These are phyloP conservation scores for Closterium sp. DNA, from an alignment of 139 green algal genomes.

Conservation along the genomic window DNA sequence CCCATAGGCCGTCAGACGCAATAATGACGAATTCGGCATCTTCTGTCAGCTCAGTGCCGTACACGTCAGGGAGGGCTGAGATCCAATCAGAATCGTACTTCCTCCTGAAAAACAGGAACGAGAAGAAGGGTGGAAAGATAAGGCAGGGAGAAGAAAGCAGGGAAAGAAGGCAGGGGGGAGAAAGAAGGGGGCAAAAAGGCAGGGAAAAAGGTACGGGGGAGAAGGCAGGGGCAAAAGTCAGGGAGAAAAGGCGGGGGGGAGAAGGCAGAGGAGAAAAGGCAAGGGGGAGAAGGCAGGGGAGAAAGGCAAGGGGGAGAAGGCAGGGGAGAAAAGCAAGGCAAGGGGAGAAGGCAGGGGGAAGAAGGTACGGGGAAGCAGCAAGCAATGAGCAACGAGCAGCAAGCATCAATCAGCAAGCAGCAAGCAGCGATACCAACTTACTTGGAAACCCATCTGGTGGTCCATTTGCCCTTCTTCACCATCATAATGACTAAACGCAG, in stretches of 20 bases:
- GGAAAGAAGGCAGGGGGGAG: neutral
- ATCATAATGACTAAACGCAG: too few relatives aligned
- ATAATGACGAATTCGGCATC: slow-evolving; percentile 44
- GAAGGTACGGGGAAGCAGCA: too few relatives aligned
- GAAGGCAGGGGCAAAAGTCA: too few relatives aligned
- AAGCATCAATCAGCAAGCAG: too few relatives aligned
- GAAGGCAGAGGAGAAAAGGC: neutral
- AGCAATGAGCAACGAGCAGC: too few relatives aligned
- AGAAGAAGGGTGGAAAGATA: neutral
- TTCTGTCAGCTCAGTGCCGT: slow-evolving; percentile 15
- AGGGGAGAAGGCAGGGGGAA: neutral
- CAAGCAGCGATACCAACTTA: too few relatives aligned
- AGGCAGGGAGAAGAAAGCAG: neutral
- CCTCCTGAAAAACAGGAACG: neutral
- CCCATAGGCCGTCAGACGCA: slow-evolving; percentile 39
- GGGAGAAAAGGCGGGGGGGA: neutral
- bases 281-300: neutral
- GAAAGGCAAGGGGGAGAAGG: neutral
- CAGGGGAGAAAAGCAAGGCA: neutral
- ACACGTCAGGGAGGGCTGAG: slow-evolving; percentile 23
- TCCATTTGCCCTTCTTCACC: too few relatives aligned
- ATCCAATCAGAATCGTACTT: slow-evolving; percentile 15
- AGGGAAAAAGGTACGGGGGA: too few relatives aligned
- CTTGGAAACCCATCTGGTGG: too few relatives aligned
- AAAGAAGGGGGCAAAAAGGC: too few relatives aligned